Conservation (phyloP, 2,329 filamentous ascomycete genomes). For the Fusarium illudens region DNA sequence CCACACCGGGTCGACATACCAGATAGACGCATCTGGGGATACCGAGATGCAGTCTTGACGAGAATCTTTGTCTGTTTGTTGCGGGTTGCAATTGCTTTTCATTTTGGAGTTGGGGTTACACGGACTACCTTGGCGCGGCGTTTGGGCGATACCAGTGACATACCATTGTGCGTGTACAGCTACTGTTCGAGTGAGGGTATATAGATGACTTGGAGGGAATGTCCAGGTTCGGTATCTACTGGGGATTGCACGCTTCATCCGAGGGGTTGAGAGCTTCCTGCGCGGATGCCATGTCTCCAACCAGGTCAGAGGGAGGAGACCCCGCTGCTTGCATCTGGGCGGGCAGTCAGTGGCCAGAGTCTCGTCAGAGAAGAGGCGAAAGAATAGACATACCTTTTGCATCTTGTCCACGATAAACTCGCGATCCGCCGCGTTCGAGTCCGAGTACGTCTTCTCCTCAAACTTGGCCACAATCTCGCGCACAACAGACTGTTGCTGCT, state of each 20-base stretch:
- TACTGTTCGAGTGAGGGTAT: constrained; percentile 39
- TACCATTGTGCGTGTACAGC: constrained; percentile 39
- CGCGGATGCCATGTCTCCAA: constrained; percentile 87
- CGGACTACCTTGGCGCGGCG: constrained; percentile 26
- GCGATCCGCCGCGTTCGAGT: constrained; percentile 81
- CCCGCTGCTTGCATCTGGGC: constrained; percentile 94
- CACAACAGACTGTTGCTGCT: constrained; percentile 81
- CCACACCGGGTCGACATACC: constrained; percentile 43
- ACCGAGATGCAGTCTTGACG: constrained; percentile 22
- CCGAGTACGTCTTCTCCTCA: constrained; percentile 81
- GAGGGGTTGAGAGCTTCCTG: constrained; percentile 73
- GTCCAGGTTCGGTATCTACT: constrained; percentile 54
- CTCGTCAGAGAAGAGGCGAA: background rate
- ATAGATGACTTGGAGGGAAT: constrained; percentile 33
- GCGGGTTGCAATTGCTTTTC: constrained; percentile 1
- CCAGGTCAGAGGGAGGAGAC: constrained; percentile 87
- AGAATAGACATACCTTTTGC: constrained; percentile 78
- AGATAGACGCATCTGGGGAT: constrained; percentile 59
- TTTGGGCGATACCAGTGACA: constrained; percentile 33
- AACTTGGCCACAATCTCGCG: constrained; percentile 89
- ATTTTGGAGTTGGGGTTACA: constrained; percentile 33
- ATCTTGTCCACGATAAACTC: constrained; percentile 97
- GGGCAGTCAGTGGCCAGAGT: constrained; percentile 3
- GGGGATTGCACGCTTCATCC: constrained; percentile 70
- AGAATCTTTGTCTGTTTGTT: background rate